These are phyloP conservation scores for Scenedesmus sp. DNA, from an alignment of 163 green algal genomes.

Conservation along the genomic window DNA sequence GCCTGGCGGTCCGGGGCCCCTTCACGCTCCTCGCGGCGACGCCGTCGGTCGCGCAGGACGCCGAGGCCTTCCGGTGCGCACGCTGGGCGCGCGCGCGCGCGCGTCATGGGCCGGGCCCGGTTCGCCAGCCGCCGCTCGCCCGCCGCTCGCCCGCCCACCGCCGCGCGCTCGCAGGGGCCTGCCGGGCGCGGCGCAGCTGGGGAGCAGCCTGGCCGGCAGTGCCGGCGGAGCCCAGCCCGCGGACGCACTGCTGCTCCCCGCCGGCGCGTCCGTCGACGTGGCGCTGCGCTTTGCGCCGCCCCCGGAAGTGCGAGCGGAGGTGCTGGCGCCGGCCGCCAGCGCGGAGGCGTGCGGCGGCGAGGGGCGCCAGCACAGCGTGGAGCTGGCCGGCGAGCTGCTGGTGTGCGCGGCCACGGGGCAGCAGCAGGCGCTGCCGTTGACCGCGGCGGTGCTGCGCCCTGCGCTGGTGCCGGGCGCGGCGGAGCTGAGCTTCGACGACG, in stretches of 20 bases:
- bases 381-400: no score
- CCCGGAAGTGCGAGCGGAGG: neutral
- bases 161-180: slow-evolving; percentile 39
- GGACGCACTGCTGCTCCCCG: slow-evolving; percentile 54
- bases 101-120: neutral
- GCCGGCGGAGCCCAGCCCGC: neutral
- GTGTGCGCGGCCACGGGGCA: no score
- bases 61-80: neutral
- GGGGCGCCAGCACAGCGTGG: no score
- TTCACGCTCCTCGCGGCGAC: slow-evolving; percentile 58
- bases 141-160: no score
- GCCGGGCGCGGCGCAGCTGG: neutral
- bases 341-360: no score
- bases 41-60: slow-evolving; percentile 48
- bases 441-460: slow-evolving; percentile 55
- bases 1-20: slow-evolving; percentile 50
- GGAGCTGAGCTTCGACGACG: slow-evolving; percentile 50
- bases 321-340: no score
- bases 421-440: slow-evolving; percentile 59
- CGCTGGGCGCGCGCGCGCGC: neutral
- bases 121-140: no score
- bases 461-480: slow-evolving; percentile 37
- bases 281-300: slow-evolving; percentile 50
- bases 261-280: slow-evolving; percentile 59
- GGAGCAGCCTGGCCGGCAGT: slow-evolving; percentile 31